Evolutionary conservation across 306 rosid species (phyloP), one percentile per base, ranked within the genome.

Genomic region (Vigna unguiculata): DNA sequence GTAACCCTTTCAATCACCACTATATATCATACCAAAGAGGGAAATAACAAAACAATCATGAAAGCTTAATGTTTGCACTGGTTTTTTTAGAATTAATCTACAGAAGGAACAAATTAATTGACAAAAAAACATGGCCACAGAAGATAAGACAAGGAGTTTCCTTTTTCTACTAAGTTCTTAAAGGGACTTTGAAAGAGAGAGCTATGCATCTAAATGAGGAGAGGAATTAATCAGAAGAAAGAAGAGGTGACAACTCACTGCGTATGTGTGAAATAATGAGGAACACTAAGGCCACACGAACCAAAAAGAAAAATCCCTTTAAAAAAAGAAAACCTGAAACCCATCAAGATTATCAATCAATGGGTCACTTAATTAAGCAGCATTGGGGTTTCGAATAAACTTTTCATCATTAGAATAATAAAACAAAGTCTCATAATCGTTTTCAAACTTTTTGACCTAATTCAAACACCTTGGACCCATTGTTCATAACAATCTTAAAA

Each of bases 391-490:
- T 54, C n/a, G n/a, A 76, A 82, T 43, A 53, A 62, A 62, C 64
- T 45, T 62, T 61, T 52, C 69, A 69, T 71, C 70, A 76, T 70
- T 81, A 8, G 24, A 70, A 15, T 68, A 40, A 49, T 68, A 58
- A 62, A 69, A 40, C 19, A 60, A 75, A 16, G 34, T n/a, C 22
- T 49, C 45, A 77, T 72, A 22, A 70, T 70, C 52, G 24, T 76
- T 76, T 61, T 32, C 53, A 48, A 77, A 72, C 67, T 53, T 82
- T 75, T 82, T 82, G 79, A 82, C 82, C 79, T 77, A 30, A 24
- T 55, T 77, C 65, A 72, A 65, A 72, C 72, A 78, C 38, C 28
- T 48, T 72, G 72, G 77, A 67, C 79, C 77, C 86, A 78, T 82
- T 53, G 10, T 47, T 11, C 5, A 53, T 41, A 55, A 52, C 51